These are phyloP conservation scores for Penicillium atrosanguineum DNA, from an alignment of 495 filamentous ascomycete genomes.

Conservation along the genomic window DNA sequence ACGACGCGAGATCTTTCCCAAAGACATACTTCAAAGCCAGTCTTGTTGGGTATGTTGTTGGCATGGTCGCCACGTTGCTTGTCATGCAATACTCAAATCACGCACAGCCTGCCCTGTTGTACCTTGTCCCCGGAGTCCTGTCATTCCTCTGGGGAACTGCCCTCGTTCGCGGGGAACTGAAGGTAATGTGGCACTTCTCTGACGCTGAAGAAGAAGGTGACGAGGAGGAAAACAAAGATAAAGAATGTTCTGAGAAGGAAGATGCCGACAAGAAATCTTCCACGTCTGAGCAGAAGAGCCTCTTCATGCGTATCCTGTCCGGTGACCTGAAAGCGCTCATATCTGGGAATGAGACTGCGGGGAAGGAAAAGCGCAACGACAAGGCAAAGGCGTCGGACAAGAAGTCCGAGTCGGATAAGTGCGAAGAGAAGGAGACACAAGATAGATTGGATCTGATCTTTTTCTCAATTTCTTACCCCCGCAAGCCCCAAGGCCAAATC, in stretches of 20 bases:
- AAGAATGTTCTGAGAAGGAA: constrained; percentile 9
- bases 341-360: neutral
- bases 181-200: constrained; percentile 75
- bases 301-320: constrained; percentile 33
- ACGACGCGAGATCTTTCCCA: constrained; percentile 57
- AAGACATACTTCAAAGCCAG: constrained; percentile 87
- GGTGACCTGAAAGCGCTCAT: constrained; percentile 14
- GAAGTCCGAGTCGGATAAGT: constrained; percentile 9
- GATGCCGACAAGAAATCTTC: constrained; percentile 19
- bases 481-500: constrained; percentile 16
- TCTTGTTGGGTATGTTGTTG: constrained; percentile 72
- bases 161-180: constrained; percentile 62
- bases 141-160: constrained; percentile 79
- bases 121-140: constrained; percentile 86
- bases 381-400: neutral
- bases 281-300: constrained; percentile 12
- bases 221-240: constrained; percentile 19
- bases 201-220: constrained; percentile 54
- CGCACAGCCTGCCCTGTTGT: constrained; percentile 87
- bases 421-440: constrained; percentile 9
- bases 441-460: constrained; percentile 29
- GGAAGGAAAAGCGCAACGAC: constrained; percentile 6
- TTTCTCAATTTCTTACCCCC: constrained; percentile 36
- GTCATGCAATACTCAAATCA: constrained; percentile 77
- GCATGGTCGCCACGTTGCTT: constrained; percentile 73